phyloP scores from a whole-genome alignment of 192 early-diverging fungal species.

The Coemansia sp. region DNA sequence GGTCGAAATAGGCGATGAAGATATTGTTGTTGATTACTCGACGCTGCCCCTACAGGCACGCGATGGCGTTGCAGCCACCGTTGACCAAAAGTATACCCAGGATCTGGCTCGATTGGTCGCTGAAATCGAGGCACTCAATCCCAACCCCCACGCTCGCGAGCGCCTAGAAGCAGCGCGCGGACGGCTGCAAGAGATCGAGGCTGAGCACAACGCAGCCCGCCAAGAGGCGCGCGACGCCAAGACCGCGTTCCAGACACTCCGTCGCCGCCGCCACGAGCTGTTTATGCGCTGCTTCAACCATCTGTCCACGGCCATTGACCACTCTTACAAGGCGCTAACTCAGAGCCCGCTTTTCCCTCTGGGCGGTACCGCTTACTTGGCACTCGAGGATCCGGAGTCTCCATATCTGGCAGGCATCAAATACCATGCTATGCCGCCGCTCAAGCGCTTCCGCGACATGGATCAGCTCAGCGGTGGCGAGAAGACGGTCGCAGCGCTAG shows the following conservation, averaged over 20 bases:
- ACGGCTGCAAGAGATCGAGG: conserved; percentile 75
- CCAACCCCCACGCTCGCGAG: conserved; percentile 89
- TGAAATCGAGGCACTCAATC: conserved; percentile 81
- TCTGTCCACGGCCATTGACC: conserved; percentile 88
- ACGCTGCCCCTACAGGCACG: conserved; percentile 31
- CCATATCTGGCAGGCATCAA: conserved; percentile 92
- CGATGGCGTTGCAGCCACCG: conserved; percentile 15
- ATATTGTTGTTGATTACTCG: conserved; percentile 42
- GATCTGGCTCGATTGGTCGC: conserved; percentile 30
- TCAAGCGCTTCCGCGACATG: conserved; percentile 99
- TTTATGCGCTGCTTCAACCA: conserved; percentile 88
- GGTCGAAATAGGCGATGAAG: conserved; percentile 24
- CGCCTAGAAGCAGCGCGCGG: conserved; percentile 80
- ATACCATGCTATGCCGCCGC: conserved; percentile 99
- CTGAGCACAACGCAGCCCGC: conserved; percentile 81
- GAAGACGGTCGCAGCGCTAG: conserved; percentile 97
- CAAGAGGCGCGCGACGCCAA: conserved; percentile 79
- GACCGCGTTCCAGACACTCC: conserved; percentile 76
- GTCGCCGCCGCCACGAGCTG: conserved; percentile 66
- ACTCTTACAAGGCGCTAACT: conserved; percentile 95
- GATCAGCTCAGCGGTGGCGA: conserved; percentile 98
- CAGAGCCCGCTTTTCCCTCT: conserved; percentile 78
- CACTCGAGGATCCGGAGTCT: conserved; percentile 90
- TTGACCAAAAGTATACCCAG: conserved; percentile 39
- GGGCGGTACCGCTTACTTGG: conserved; percentile 94